These are phyloP conservation scores for Rhizopogon salebrosus DNA, from an alignment of 768 basidiomycete genomes.

Conservation along the genomic window DNA sequence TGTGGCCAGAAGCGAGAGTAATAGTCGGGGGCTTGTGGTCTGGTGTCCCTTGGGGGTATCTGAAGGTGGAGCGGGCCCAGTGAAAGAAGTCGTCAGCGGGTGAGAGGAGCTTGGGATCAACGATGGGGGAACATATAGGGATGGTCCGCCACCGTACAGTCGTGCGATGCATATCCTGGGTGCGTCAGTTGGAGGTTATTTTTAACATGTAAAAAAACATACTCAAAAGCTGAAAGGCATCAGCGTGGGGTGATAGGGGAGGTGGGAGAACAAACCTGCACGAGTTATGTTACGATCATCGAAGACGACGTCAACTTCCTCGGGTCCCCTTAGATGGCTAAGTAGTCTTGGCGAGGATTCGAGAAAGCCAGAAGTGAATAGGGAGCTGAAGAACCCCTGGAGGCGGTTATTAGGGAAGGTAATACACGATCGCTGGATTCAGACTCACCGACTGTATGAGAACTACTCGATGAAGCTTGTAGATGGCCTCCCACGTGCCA, in stretches of 20 bases:
- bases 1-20: slow-evolving; percentile 84
- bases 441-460: slow-evolving; percentile 84
- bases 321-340: slow-evolving; percentile 25
- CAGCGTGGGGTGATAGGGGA: slow-evolving; percentile 7
- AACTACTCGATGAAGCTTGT: slow-evolving; percentile 78
- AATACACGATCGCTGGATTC: too few relatives aligned
- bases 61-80: slow-evolving; percentile 18
- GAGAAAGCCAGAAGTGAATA: slow-evolving; percentile 77
- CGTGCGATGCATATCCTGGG: slow-evolving; percentile 77
- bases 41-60: slow-evolving; percentile 53
- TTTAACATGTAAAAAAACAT: slow-evolving; percentile 28
- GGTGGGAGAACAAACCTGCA: slow-evolving; percentile 49
- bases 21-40: slow-evolving; percentile 72
- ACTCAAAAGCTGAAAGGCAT: slow-evolving; percentile 74
- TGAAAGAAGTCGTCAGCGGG: slow-evolving; percentile 71
- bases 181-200: slow-evolving; percentile 8
- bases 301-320: slow-evolving; percentile 66
- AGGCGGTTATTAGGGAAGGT: background rate
- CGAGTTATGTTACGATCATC: slow-evolving; percentile 88
- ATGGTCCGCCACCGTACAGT: slow-evolving; percentile 83
- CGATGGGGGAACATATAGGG: slow-evolving; percentile 58
- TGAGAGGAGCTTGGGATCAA: slow-evolving; percentile 59
- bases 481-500: slow-evolving; percentile 67
- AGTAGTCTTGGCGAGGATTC: slow-evolving; percentile 42
- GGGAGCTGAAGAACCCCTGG: slow-evolving; percentile 82